Evolutionary conservation across 164 flowering plant genomes (phyloP).

Genomic region (Akebia trifoliata): DNA sequence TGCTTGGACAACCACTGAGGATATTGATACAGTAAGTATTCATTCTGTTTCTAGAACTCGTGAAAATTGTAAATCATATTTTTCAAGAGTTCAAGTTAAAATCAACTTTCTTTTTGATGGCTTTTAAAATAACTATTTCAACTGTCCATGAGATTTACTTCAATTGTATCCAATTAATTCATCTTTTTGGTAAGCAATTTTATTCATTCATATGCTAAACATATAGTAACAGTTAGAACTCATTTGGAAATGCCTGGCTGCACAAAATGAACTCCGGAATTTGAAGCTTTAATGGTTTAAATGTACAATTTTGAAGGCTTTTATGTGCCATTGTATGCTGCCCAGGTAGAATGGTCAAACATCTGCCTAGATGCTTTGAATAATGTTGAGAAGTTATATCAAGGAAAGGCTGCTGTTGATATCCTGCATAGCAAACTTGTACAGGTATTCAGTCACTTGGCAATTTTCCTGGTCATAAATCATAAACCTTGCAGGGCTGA

Average conservation of each 20-base stretch:
- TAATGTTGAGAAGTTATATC: constrained; percentile 48
- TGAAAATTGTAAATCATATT: constrained; percentile 1
- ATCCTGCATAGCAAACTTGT: constrained; percentile 57
- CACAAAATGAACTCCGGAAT: too few relatives aligned
- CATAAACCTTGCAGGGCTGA: background rate
- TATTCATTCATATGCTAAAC: background rate
- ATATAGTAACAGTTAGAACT: background rate
- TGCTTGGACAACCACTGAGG: constrained; percentile 87
- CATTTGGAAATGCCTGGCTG: background rate
- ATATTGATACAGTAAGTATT: constrained; percentile 66
- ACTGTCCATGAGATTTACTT: background rate
- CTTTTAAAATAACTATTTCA: background rate
- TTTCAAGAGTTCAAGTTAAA: background rate
- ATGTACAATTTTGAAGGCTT: background rate
- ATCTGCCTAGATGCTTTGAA: constrained; percentile 51
- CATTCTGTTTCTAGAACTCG: background rate
- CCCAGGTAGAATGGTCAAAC: constrained; percentile 83
- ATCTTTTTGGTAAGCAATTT: too few relatives aligned
- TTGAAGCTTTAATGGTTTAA: background rate
- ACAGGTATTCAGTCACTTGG: constrained; percentile 40
- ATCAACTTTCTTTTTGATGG: background rate
- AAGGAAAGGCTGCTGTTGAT: constrained; percentile 59
- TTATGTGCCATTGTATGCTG: constrained; percentile 2
- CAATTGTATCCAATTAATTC: background rate
- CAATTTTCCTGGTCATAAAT: background rate